These are phyloP conservation scores for Kluyveromyces sp. DNA, from an alignment of 1,139 yeast genomes.

Conservation along the genomic window DNA sequence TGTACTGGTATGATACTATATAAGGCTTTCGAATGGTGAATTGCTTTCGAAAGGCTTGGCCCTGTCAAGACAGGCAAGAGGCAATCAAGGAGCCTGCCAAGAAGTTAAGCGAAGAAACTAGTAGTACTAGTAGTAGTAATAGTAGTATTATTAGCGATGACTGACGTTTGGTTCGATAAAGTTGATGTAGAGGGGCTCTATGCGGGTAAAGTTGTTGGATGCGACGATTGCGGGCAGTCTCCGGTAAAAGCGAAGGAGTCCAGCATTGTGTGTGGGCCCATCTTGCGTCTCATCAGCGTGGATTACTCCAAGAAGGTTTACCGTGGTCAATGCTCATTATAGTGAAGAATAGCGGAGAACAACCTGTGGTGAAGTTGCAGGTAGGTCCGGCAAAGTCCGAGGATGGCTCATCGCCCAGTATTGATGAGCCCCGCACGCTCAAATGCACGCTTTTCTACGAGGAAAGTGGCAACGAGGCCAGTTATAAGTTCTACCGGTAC, in stretches of 20 bases:
- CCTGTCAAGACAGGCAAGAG: too few species aligned
- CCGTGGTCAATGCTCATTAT: conserved; percentile 48
- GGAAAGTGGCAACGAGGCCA: conserved; percentile 31
- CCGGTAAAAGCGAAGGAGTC: conserved; percentile 15
- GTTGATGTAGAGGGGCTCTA: conserved; percentile 10
- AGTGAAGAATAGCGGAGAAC: conserved; percentile 14
- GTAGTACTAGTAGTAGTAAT: too few species aligned
- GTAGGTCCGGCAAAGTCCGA: conserved; percentile 12
- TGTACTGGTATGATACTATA: too few species aligned
- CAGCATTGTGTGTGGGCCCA: conserved; percentile 59
- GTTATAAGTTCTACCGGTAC: conserved; percentile 57
- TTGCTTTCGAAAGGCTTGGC: too few species aligned
- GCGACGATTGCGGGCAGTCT: conserved; percentile 16
- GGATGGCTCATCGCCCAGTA: conserved; percentile 25
- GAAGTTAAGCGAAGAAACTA: too few species aligned
- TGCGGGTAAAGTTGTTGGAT: conserved; percentile 14
- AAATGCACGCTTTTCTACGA: conserved; percentile 37
- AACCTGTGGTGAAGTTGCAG: conserved; percentile 8
- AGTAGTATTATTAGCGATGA: too few species aligned
- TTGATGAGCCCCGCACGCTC: conserved; percentile 37
- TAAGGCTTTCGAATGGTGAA: too few species aligned
- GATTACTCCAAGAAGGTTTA: conserved; percentile 42
- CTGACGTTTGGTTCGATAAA: background rate
- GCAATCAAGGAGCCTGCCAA: too few species aligned
- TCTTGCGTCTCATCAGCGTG: conserved; percentile 56